Conservation (phyloP, 176 grass and related monocot genomes). For the Tillandsia fasciculata region DNA sequence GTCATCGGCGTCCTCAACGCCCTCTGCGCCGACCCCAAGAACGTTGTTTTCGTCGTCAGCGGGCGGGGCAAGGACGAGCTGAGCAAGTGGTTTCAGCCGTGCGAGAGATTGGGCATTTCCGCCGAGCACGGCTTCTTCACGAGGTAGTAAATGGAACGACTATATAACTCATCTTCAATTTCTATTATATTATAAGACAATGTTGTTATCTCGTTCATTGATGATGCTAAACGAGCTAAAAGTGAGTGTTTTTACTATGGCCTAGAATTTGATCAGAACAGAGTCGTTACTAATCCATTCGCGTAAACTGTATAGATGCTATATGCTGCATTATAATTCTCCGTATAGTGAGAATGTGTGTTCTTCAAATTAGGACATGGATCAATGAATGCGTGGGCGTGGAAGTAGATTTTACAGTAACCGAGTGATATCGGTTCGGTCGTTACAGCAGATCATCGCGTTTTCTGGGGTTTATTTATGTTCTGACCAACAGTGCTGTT, state of each 20-base stretch:
- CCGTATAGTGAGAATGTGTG: no score
- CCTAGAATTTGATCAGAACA: no score
- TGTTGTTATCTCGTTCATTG: no score
- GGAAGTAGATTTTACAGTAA: no score
- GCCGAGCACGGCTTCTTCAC: slow-evolving; percentile 95
- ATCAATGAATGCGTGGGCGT: no score
- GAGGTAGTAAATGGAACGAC: slow-evolving; percentile 32
- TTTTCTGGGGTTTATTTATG: neutral
- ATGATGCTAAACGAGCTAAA: no score
- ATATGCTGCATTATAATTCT: no score
- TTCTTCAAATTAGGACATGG: no score
- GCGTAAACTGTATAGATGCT: no score
- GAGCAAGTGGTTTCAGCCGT: slow-evolving; percentile 61
- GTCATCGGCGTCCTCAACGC: slow-evolving; percentile 59
- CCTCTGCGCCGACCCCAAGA: slow-evolving; percentile 66
- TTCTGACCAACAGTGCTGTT: neutral
- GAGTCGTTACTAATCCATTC: no score
- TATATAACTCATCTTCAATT: neutral
- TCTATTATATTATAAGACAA: neutral
- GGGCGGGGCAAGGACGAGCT: slow-evolving; percentile 66
- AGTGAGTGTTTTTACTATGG: no score
- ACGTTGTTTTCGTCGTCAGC: slow-evolving; percentile 86
- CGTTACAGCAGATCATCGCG: neutral
- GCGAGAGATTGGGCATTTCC: slow-evolving; percentile 76
- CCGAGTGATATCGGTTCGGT: neutral